Evolutionary conservation across 2,329 filamentous ascomycete genomes (phyloP).

Genomic region (Exophiala bonariae): DNA sequence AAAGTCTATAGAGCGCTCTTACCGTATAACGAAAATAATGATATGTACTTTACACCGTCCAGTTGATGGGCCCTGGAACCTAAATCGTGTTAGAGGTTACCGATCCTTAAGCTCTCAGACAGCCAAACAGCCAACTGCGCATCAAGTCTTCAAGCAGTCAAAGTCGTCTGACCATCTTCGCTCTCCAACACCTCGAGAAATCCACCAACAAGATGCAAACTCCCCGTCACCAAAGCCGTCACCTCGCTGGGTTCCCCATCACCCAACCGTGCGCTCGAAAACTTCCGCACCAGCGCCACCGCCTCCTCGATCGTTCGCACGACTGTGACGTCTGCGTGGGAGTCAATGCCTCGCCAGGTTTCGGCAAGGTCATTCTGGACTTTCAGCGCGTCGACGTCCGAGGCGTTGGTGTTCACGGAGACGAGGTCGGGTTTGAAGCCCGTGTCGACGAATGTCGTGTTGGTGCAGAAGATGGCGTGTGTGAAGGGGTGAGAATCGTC

Average conservation of each 20-base stretch:
- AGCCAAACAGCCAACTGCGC: too few relatives aligned
- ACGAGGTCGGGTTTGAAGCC: slow-evolving; percentile 66
- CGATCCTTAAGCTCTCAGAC: too few relatives aligned
- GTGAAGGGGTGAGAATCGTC: slow-evolving; percentile 57
- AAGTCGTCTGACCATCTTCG: too few relatives aligned
- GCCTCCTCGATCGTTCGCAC: slow-evolving; percentile 69
- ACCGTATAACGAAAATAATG: too few relatives aligned
- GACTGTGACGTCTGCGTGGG: slow-evolving; percentile 55
- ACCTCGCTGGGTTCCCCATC: slow-evolving; percentile 48
- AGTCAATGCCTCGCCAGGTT: slow-evolving; percentile 59
- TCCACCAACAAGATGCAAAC: slow-evolving; percentile 79
- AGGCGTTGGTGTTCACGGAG: slow-evolving; percentile 60
- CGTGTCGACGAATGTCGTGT: slow-evolving; percentile 63
- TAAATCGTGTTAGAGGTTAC: too few relatives aligned
- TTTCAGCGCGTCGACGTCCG: slow-evolving; percentile 57
- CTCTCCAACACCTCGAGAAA: slow-evolving; percentile 69
- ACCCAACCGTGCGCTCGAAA: too few relatives aligned
- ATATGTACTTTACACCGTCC: too few relatives aligned
- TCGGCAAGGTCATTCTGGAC: slow-evolving; percentile 69
- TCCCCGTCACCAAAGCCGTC: slow-evolving; percentile 75
- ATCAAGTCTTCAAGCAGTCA: too few relatives aligned
- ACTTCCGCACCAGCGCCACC: slow-evolving; percentile 56
- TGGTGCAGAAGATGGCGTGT: slow-evolving; percentile 78
- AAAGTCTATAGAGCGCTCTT: too few relatives aligned
- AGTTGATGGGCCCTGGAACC: too few relatives aligned